phyloP scores from a whole-genome alignment of 805 yeast species.

The Sugiyamaella lignohabitans region DNA sequence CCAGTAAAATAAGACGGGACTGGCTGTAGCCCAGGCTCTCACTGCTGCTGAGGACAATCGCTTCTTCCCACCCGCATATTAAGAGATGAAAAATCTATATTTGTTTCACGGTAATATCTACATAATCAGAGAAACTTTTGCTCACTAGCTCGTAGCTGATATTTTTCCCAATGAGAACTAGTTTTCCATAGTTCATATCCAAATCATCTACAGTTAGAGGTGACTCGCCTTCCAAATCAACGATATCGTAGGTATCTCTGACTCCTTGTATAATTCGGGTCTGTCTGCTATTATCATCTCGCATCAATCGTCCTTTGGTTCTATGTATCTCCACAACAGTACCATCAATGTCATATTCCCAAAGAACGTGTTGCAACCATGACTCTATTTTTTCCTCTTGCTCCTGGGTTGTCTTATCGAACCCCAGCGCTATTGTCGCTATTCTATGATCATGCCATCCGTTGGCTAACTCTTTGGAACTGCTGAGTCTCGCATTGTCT shows the following conservation, averaged over 20 bases:
- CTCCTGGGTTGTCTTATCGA: slow-evolving; percentile 35
- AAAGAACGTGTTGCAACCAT: slow-evolving; percentile 64
- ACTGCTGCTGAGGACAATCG: no score
- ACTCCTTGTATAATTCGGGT: slow-evolving; percentile 78
- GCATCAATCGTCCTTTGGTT: slow-evolving; percentile 65
- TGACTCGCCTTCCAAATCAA: slow-evolving; percentile 36
- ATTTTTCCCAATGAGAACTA: slow-evolving; percentile 72
- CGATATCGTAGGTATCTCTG: slow-evolving; percentile 80
- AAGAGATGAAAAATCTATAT: no score
- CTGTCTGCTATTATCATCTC: slow-evolving; percentile 33
- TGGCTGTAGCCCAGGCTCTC: no score
- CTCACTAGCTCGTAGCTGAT: slow-evolving; percentile 31
- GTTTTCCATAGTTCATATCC: slow-evolving; percentile 38
- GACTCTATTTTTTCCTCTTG: slow-evolving; percentile 46
- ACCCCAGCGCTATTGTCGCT: slow-evolving; percentile 46
- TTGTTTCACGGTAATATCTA: not conserved
- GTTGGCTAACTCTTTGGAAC: slow-evolving; percentile 17
- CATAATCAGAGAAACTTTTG: slow-evolving; percentile 6
- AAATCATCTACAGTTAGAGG: slow-evolving; percentile 34
- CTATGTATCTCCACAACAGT: slow-evolving; percentile 65
- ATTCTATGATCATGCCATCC: slow-evolving; percentile 33
- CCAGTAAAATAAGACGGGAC: no score
- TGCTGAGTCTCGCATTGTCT: slow-evolving; percentile 8
- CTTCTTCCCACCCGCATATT: no score
- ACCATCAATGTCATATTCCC: slow-evolving; percentile 54